Evolutionary conservation across 306 rosid genomes (phyloP), one percentile per base, ranked within the genome.

Genomic region (Vachellia collinsii): DNA sequence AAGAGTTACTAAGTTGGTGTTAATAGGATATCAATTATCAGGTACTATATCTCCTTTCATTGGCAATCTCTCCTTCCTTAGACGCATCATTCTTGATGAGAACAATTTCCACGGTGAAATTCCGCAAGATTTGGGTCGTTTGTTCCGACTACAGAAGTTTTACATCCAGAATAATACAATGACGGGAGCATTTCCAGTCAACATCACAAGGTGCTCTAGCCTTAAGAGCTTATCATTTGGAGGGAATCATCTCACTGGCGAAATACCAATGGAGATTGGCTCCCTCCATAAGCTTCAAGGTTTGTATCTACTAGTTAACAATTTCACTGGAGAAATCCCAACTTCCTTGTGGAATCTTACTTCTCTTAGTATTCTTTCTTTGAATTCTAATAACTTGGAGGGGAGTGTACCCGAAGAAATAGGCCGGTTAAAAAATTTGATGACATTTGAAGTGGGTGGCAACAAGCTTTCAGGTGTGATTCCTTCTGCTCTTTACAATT

Each of bases 41-140:
- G 84, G 88, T 25, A 13, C 66, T 13, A 37, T 76, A 47, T 65
- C 89, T 22, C 85, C 87, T 41, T 5, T 12, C 20, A 23, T 77
- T 23, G 87, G 87, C 1, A 83, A 80, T 44, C 78, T 83, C 22
- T 48, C 75, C 14, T 80, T 83, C 70, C 51, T 86, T 0, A 80
- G 63, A 39, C 0, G 1, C 39, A 1, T 86, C 54, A 0, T 8
- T 51, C 82, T 86, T 7, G 9, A 0, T 7, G 17, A 71, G 3
- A 82, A 86, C 11, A 62, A 20, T 38, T 80, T 80, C 3, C n/a
- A 39, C 0, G 77, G 69, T 13, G n/a, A 34, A 63, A 63, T 63
- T 8, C 69, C 69, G 12, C 61, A 46, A 16, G 61, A 71, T 44
- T 38, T 80, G 7, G 79, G 50, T 56, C 85, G 29, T 34, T 47